These are phyloP conservation scores for Mycotypha africana DNA, from an alignment of 371 early-diverging fungal genomes.

Conservation along the genomic window DNA sequence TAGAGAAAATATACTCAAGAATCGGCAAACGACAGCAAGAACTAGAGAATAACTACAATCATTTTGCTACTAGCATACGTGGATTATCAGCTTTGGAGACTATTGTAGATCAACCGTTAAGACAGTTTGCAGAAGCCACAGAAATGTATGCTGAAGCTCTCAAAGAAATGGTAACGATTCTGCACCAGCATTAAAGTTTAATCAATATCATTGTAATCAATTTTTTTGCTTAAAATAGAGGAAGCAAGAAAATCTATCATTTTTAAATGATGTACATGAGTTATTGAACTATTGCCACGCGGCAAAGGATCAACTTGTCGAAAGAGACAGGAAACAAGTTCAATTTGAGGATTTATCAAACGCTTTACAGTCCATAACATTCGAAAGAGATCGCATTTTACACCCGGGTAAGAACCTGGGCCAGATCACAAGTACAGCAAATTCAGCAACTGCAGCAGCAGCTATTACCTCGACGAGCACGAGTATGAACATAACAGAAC, in stretches of 20 bases:
- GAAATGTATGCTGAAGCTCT: conserved; percentile 60
- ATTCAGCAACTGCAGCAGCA: conserved; percentile 20
- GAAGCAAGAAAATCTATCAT: conserved; percentile 66
- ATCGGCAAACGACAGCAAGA: conserved; percentile 76
- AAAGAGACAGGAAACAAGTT: conserved; percentile 90
- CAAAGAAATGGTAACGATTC: conserved; percentile 68
- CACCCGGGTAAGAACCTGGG: conserved; percentile 41
- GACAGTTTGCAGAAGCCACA: conserved; percentile 69
- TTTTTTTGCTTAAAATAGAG: conserved; percentile 12
- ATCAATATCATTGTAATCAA: not conserved
- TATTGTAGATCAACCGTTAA: conserved; percentile 68
- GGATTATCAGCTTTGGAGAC: conserved; percentile 82
- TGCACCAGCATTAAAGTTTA: not conserved
- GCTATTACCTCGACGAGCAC: no score
- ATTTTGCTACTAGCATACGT: conserved; percentile 68
- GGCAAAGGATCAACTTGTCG: conserved; percentile 72
- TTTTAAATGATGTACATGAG: conserved; percentile 78
- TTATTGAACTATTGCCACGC: conserved; percentile 82
- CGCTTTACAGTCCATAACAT: conserved; percentile 60
- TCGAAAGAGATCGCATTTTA: conserved; percentile 56
- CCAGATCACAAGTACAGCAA: conserved; percentile 14
- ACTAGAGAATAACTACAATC: conserved; percentile 69
- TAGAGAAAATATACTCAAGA: conserved; percentile 73
- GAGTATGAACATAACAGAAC: conserved; percentile 57
- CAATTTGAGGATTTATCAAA: conserved; percentile 84